Evolutionary conservation across 352 stramenopile species (phyloP).

Genomic region (Phytophthora chlamydospora): DNA sequence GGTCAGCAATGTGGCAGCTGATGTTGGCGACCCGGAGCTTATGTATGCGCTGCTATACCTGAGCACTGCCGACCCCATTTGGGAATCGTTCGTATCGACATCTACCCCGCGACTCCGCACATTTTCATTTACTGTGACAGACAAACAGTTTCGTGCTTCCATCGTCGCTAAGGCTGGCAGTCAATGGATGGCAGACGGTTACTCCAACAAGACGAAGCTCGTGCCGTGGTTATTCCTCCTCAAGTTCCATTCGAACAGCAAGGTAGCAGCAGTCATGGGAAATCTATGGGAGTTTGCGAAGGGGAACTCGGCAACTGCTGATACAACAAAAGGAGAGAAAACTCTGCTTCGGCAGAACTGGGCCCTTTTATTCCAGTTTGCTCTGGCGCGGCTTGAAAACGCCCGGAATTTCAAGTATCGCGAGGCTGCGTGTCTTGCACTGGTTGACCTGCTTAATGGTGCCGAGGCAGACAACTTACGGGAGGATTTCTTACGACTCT

Average conservation of each 20-base stretch:
- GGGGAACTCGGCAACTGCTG: slow-evolving; percentile 29
- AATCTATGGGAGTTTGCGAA: slow-evolving; percentile 76
- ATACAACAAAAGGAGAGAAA: slow-evolving; percentile 48
- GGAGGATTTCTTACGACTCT: slow-evolving; percentile 62
- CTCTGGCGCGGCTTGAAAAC: slow-evolving; percentile 61
- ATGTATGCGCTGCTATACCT: slow-evolving; percentile 87
- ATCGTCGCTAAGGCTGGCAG: slow-evolving; percentile 65
- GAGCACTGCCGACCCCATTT: slow-evolving; percentile 78
- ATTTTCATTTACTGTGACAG: slow-evolving; percentile 58
- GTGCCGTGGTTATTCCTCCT: slow-evolving; percentile 80
- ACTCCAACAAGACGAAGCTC: slow-evolving; percentile 59
- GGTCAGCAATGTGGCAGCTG: slow-evolving; percentile 83
- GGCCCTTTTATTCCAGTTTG: slow-evolving; percentile 58
- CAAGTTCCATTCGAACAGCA: slow-evolving; percentile 77
- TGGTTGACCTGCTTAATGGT: slow-evolving; percentile 74
- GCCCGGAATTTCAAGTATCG: slow-evolving; percentile 86
- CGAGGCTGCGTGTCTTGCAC: slow-evolving; percentile 65
- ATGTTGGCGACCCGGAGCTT: slow-evolving; percentile 78
- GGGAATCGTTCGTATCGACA: slow-evolving; percentile 41
- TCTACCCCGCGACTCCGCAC: slow-evolving; percentile 1
- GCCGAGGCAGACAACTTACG: slow-evolving; percentile 50
- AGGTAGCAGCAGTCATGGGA: slow-evolving; percentile 65
- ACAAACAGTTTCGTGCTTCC: slow-evolving; percentile 48
- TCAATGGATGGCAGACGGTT: slow-evolving; percentile 61
- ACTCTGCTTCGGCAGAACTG: slow-evolving; percentile 60